phyloP scores from a whole-genome alignment of 495 filamentous ascomycete species.

The Podospora didyma region DNA sequence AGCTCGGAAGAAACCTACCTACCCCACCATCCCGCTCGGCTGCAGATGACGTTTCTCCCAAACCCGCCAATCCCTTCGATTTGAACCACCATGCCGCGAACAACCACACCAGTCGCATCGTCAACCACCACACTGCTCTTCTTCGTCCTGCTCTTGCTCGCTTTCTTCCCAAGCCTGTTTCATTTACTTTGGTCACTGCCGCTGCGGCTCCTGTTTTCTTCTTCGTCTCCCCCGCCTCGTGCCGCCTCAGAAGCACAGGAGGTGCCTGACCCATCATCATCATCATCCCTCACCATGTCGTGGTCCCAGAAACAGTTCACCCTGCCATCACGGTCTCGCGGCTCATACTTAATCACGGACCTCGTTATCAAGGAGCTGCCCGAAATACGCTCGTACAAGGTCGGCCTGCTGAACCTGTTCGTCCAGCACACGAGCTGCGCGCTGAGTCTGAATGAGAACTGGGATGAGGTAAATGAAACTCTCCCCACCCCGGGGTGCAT shows the following conservation, averaged over 20 bases:
- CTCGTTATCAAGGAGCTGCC: conserved; percentile 63
- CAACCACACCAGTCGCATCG: conserved; percentile 6
- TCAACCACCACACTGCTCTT: conserved; percentile 39
- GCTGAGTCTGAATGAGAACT: conserved; percentile 91
- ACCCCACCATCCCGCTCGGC: too few relatives aligned
- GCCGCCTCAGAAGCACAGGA: too few relatives aligned
- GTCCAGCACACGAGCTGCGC: conserved; percentile 88
- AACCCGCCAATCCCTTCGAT: too few relatives aligned
- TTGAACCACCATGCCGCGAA: not conserved
- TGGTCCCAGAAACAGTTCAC: conserved; percentile 79
- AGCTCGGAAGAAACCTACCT: too few relatives aligned
- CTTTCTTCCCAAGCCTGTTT: conserved; percentile 55
- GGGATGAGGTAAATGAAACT: conserved; percentile 50
- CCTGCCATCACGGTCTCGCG: conserved; percentile 68
- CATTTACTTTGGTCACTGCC: conserved; percentile 44
- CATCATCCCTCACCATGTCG: conserved; percentile 47
- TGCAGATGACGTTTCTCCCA: too few relatives aligned
- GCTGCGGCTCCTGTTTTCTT: conserved; percentile 28
- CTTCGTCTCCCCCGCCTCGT: conserved; percentile 15
- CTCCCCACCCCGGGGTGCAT: too few relatives aligned
- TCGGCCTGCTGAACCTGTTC: conserved; percentile 85
- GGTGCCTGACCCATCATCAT: not conserved
- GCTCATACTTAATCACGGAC: conserved; percentile 86
- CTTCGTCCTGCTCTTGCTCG: conserved; percentile 44
- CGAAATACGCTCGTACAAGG: conserved; percentile 72